Percentiles rank a stretch among this genome's conserved stretches.
Evolutionary conservation across 768 basidiomycete genomes (phyloP).

Genomic region (Nevesoporus exiguus): DNA sequence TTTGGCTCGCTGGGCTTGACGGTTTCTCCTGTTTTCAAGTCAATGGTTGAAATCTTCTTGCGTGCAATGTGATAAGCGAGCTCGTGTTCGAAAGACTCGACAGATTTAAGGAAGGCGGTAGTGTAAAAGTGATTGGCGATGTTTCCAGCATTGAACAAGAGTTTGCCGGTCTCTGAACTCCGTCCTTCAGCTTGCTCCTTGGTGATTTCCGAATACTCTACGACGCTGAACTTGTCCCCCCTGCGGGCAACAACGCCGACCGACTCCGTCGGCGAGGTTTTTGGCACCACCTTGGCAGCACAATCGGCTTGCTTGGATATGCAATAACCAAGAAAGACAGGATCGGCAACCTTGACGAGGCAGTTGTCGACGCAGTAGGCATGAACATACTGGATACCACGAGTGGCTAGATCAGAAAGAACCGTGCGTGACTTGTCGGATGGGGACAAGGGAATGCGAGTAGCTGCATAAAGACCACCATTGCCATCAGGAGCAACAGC

Average conservation of each 20-base stretch:
- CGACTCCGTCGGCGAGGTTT: slow-evolving; percentile 78
- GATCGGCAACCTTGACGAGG: slow-evolving; percentile 95
- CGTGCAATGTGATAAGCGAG: slow-evolving; percentile 97
- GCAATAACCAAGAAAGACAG: slow-evolving; percentile 94
- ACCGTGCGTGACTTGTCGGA: slow-evolving; percentile 64
- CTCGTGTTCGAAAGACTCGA: slow-evolving; percentile 78
- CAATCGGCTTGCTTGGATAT: slow-evolving; percentile 86
- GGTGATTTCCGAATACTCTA: slow-evolving; percentile 97
- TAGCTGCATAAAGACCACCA: slow-evolving; percentile 94
- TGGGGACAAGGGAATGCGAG: slow-evolving; percentile 68
- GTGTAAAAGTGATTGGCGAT: slow-evolving; percentile 99
- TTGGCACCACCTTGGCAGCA: slow-evolving; percentile 95
- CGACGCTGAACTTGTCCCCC: slow-evolving; percentile 83
- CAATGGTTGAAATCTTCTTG: slow-evolving; percentile 91
- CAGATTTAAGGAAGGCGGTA: slow-evolving; percentile 70
- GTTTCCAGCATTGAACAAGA: slow-evolving; percentile 92
- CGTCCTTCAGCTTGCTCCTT: slow-evolving; percentile 80
- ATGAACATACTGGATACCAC: slow-evolving; percentile 85
- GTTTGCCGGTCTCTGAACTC: slow-evolving; percentile 63
- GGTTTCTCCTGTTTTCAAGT: slow-evolving; percentile 59
- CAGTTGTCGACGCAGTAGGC: slow-evolving; percentile 99
- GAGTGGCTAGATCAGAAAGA: slow-evolving; percentile 73
- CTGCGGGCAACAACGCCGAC: slow-evolving; percentile 92
- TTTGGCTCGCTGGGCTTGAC: slow-evolving; percentile 90
- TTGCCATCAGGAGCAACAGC: slow-evolving; percentile 99